Conservation (phyloP, 495 filamentous ascomycete species). For the Penicillium turbatum region DNA sequence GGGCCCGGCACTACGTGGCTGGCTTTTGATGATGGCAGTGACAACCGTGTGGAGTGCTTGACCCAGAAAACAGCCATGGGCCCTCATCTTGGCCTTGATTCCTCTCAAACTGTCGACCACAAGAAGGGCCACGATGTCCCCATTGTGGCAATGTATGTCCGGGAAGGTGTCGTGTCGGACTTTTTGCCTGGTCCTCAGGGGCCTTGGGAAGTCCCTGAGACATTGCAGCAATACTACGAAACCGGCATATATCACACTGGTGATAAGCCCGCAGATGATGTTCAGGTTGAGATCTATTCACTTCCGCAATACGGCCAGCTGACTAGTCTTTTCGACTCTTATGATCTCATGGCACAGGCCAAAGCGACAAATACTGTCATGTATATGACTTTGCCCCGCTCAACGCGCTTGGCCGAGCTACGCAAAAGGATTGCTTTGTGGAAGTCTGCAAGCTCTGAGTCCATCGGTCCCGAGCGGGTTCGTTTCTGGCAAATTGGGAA, state of each 20-base stretch:
- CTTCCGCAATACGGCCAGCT: constrained; percentile 34
- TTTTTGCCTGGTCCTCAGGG: constrained; percentile 42
- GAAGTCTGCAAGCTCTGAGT: constrained; percentile 24
- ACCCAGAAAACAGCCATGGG: constrained; percentile 55
- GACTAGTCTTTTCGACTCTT: constrained; percentile 40
- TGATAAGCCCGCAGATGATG: constrained; percentile 15
- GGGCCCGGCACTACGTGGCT: constrained; percentile 57
- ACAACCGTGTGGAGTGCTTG: constrained; percentile 52
- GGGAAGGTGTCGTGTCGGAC: constrained; percentile 46
- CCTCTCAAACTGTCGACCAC: constrained; percentile 34
- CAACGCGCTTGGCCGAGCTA: constrained; percentile 37
- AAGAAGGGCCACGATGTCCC: constrained; percentile 56
- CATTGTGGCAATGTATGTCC: constrained; percentile 54
- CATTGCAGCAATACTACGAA: constrained; percentile 39
- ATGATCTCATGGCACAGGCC: constrained; percentile 45
- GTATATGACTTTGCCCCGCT: constrained; percentile 39
- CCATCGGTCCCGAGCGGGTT: constrained; percentile 32
- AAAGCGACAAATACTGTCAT: constrained; percentile 36
- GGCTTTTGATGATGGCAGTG: constrained; percentile 53
- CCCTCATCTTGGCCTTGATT: constrained; percentile 48
- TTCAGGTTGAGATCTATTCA: constrained; percentile 44
- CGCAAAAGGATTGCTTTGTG: constrained; percentile 40
- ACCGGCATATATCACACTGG: constrained; percentile 23
- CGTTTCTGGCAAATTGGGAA: constrained; percentile 45
- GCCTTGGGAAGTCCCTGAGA: constrained; percentile 35